A percentile compares a stretch with the other conserved stretches of the same genome.
These are phyloP conservation scores for Penicillium paradoxum DNA, from an alignment of 495 filamentous ascomycete genomes.

Conservation along the genomic window DNA sequence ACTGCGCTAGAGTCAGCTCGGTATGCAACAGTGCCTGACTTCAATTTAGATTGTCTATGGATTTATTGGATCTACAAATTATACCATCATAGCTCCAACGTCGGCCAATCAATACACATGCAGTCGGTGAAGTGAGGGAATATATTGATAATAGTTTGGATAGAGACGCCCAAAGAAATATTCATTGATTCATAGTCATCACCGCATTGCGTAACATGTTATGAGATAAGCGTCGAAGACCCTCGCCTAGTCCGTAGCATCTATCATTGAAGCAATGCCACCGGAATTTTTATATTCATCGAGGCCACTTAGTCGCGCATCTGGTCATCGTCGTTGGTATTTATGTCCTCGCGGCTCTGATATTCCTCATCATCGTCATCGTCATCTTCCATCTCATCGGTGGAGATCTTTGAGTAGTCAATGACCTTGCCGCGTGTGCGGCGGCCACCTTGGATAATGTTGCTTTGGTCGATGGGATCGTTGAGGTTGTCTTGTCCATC, in stretches of 20 bases:
- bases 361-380: constrained; percentile 73
- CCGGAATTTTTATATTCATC: constrained; percentile 12
- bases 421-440: constrained; percentile 84
- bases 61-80: too few relatives aligned
- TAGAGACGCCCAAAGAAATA: not conserved
- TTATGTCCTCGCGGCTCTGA: constrained; percentile 17
- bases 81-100: not conserved
- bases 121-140: not conserved
- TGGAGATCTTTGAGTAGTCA: constrained; percentile 76
- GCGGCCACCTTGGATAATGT: constrained; percentile 72
- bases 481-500: constrained; percentile 72
- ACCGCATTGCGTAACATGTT: constrained; percentile 2
- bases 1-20: too few relatives aligned
- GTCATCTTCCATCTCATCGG: constrained; percentile 64
- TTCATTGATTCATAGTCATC: constrained; percentile 19
- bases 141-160: not conserved
- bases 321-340: constrained; percentile 32
- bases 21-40: too few relatives aligned
- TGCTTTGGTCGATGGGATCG: constrained; percentile 81
- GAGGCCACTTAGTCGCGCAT: constrained; percentile 40
- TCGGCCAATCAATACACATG: not conserved
- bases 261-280: constrained; percentile 7
- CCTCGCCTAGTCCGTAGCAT: constrained; percentile 14
- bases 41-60: too few relatives aligned
- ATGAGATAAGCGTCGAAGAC: not conserved